Base-by-base conservation (phyloP, 441 rosid genomes). In the Aquilaria agallochum region DNA sequence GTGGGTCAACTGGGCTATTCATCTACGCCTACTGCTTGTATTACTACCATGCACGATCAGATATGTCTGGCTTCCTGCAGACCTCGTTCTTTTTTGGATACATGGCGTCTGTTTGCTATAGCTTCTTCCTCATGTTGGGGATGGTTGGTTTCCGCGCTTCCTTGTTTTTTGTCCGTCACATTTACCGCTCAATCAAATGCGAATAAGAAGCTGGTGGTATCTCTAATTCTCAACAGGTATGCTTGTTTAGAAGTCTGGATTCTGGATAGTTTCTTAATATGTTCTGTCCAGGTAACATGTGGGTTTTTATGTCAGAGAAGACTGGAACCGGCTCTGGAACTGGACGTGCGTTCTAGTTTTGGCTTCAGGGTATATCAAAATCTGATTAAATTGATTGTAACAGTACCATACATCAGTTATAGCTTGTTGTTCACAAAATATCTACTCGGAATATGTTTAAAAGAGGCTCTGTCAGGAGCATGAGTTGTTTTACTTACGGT, bases 101-200 rank as follows among this genome's bases (percentile, higher is more conserved):
- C 68, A 75, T 75, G 79, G 79, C 79, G 12, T 75, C 76, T 59
- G 49, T 75, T 48, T 75, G 79, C 66, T 76, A 72, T 31, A 77
- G 77, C 14, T 72, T 76, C 74, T 76, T 76, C 69, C 80, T 76
- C 53, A 66, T 76, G 80, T 74, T 76, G 40, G 80, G 80, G 33
- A 49, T 72, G 8, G 40, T 72, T 8, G 80, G 80, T 20, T 76
- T 76, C 64, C 72, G 67, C 1, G 77, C 77, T 10, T 65, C 77
- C 30, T 61, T 76, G 59, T 72, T 76, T 55, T 76, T 76, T 63
- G 76, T 76, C 27, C 77, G 80, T 27, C 80, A 76, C 65, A 72
- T 76, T 58, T 76, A 72, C 55, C 63, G 65, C 47, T 72, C 74
- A 44, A 76, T 76, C 59, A 76, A 76, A 72, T 76, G 80, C 20